Conservation (phyloP, 2,329 filamentous ascomycete species). For the Monosporascus sp. region DNA sequence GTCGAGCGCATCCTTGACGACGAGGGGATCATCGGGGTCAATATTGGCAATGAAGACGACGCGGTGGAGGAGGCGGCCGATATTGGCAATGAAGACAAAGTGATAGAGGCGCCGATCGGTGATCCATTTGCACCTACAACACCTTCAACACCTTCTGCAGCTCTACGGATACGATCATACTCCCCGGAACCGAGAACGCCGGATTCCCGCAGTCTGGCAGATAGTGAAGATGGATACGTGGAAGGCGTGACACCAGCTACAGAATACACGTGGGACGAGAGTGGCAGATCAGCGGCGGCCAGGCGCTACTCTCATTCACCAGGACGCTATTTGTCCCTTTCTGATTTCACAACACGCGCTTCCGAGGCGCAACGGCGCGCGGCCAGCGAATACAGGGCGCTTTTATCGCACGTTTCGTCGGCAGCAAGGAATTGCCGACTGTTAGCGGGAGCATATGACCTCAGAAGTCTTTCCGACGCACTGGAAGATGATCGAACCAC, state of each 20-base stretch:
- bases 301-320: neutral
- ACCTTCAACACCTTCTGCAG: neutral
- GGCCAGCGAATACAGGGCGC: conserved; percentile 2
- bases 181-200: no score
- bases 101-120: neutral
- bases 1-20: neutral
- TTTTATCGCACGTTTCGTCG: conserved; percentile 4
- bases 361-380: neutral
- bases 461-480: neutral
- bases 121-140: neutral
- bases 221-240: no score
- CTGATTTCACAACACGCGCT: neutral
- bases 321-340: neutral
- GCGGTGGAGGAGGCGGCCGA: neutral
- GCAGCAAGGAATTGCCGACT: conserved; percentile 3
- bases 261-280: no score
- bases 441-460: neutral
- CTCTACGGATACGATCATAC: no score
- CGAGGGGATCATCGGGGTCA: conserved; percentile 3
- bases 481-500: neutral
- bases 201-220: no score
- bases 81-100: neutral
- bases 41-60: conserved; percentile 1
- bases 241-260: no score
- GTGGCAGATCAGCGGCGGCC: neutral